Conservation (phyloP, 2,329 filamentous ascomycete species). For the Colletotrichum sp. region DNA sequence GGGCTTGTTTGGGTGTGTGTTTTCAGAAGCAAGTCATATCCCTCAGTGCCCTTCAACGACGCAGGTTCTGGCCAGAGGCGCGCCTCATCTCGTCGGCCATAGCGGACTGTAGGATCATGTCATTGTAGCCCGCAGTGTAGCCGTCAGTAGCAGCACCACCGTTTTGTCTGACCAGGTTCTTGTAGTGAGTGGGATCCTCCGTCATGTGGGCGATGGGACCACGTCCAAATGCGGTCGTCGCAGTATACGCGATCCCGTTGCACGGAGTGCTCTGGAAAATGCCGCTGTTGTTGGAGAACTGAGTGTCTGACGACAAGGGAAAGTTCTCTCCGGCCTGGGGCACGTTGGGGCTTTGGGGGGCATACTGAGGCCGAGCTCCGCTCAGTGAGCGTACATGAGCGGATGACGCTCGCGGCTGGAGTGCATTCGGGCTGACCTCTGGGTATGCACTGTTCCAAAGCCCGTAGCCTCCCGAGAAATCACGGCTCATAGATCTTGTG, state of each 20-base stretch:
- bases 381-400: constrained; percentile 7
- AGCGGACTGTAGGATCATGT: constrained; percentile 20
- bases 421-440: background rate
- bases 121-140: constrained; percentile 22
- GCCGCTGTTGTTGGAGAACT: constrained; percentile 56
- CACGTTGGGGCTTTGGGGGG: constrained; percentile 18
- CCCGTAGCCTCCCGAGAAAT: constrained; percentile 6
- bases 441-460: constrained; percentile 6
- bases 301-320: constrained; percentile 31
- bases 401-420: constrained; percentile 2
- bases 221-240: constrained; percentile 16
- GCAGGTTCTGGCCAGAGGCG: constrained; percentile 1
- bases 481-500: constrained; percentile 16
- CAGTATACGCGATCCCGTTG: constrained; percentile 24
- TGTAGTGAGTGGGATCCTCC: constrained; percentile 23
- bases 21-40: background rate
- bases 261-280: constrained; percentile 53
- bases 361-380: constrained; percentile 19
- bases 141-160: constrained; percentile 21
- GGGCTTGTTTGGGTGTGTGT: background rate
- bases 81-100: constrained; percentile 16
- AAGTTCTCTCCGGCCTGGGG: constrained; percentile 22
- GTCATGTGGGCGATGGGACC: constrained; percentile 10
- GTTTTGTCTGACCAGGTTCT: constrained; percentile 20
- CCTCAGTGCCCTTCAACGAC: background rate